Evolutionary conservation across 805 yeast species (phyloP).

Genomic region (Yamadazyma olivae): DNA sequence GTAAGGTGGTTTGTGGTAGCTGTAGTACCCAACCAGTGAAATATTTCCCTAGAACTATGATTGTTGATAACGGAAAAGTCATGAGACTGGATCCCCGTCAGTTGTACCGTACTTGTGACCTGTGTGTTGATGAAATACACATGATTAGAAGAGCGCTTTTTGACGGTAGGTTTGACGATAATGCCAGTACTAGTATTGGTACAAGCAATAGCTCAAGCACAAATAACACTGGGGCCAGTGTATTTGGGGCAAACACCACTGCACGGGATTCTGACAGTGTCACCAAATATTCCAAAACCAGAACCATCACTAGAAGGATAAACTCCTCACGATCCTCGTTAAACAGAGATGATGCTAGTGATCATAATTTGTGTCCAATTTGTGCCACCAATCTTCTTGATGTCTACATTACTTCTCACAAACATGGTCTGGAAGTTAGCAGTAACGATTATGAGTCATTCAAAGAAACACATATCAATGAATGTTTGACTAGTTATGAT

Average conservation of each 20-base stretch:
- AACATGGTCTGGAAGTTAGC: constrained; percentile 9
- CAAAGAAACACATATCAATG: constrained; percentile 65
- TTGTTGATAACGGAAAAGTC: constrained; percentile 53
- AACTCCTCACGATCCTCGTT: constrained; percentile 15
- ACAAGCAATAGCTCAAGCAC: no score
- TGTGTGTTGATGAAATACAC: constrained; percentile 61
- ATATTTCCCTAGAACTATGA: constrained; percentile 58
- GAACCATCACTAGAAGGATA: constrained; percentile 15
- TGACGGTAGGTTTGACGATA: no score
- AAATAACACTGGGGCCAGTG: no score
- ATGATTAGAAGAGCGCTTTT: constrained; percentile 32
- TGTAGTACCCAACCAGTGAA: constrained; percentile 56
- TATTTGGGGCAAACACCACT: no score
- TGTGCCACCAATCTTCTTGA: constrained; percentile 31
- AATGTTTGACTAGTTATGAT: constrained; percentile 68
- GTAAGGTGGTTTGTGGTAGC: constrained; percentile 68
- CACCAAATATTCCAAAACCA: constrained; percentile 16
- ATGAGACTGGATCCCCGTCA: constrained; percentile 49
- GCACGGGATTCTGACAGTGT: constrained; percentile 9
- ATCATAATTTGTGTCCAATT: constrained; percentile 38
- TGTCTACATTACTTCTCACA: constrained; percentile 16
- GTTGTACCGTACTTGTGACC: constrained; percentile 72
- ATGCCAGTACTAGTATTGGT: no score
- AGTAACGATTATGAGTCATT: constrained; percentile 32
- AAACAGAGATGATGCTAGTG: constrained; percentile 23